phyloP scores from a whole-genome alignment of 768 basidiomycete species.

The Suillus clintonianus region DNA sequence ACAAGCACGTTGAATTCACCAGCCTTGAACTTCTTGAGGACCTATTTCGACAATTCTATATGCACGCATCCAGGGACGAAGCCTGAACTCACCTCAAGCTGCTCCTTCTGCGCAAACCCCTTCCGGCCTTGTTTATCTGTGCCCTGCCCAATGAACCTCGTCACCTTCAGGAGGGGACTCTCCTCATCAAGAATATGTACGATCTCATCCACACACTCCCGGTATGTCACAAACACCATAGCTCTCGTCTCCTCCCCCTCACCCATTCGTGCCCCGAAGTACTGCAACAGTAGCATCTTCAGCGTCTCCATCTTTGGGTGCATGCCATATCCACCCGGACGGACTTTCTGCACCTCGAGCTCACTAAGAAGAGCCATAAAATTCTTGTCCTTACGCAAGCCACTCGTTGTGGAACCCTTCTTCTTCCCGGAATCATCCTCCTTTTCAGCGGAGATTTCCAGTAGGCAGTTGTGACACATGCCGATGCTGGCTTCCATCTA shows the following conservation, averaged over 20 bases:
- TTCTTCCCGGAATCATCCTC: slow-evolving; percentile 35
- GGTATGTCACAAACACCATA: slow-evolving; percentile 94
- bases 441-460: slow-evolving; percentile 47
- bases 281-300: slow-evolving; percentile 69
- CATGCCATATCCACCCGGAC: slow-evolving; percentile 48
- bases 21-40: slow-evolving; percentile 83
- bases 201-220: slow-evolving; percentile 90
- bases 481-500: slow-evolving; percentile 83
- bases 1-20: slow-evolving; percentile 92
- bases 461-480: slow-evolving; percentile 73
- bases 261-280: slow-evolving; percentile 56
- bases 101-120: slow-evolving; percentile 89
- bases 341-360: slow-evolving; percentile 57
- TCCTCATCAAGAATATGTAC: slow-evolving; percentile 78
- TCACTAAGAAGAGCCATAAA: slow-evolving; percentile 70
- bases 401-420: slow-evolving; percentile 41
- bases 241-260: slow-evolving; percentile 60
- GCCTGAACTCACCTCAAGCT: slow-evolving; percentile 67
- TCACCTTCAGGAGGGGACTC: slow-evolving; percentile 76
- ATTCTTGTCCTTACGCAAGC: slow-evolving; percentile 49
- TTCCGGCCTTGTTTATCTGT: slow-evolving; percentile 82
- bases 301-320: slow-evolving; percentile 96
- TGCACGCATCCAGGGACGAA: slow-evolving; percentile 4
- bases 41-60: slow-evolving; percentile 42
- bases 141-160: slow-evolving; percentile 89